Percentiles rank a stretch among this genome's conserved stretches.
phyloP scores from a whole-genome alignment of 176 grass and related monocot genomes.

The Musa beccarii region DNA sequence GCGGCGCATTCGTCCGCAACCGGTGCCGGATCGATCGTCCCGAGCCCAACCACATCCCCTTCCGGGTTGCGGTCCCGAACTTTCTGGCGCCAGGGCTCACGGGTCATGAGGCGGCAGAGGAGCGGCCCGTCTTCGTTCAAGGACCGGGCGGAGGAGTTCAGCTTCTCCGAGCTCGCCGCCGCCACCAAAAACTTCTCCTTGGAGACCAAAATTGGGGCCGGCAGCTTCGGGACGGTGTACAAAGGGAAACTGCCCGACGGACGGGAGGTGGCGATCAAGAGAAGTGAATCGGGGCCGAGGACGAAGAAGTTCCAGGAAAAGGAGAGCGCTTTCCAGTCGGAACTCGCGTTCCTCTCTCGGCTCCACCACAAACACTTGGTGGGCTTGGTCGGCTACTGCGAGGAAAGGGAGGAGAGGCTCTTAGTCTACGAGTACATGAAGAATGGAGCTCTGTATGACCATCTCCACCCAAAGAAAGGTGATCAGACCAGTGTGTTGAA shows the following conservation, averaged over 20 bases:
- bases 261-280: constrained; percentile 28
- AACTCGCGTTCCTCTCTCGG: constrained; percentile 74
- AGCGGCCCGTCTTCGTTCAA: constrained; percentile 93
- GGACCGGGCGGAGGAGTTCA: constrained; percentile 44
- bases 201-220: constrained; percentile 22
- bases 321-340: constrained; percentile 91
- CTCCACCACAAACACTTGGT: constrained; percentile 99
- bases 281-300: constrained; percentile 38
- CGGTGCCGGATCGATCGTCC: background rate
- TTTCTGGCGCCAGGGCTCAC: constrained; percentile 65
- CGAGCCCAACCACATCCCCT: constrained; percentile 43
- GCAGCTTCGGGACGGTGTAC: constrained; percentile 33
- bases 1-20: background rate
- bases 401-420: constrained; percentile 66
- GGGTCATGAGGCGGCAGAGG: constrained; percentile 65
- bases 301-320: constrained; percentile 68
- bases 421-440: constrained; percentile 98
- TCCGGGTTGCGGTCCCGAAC: constrained; percentile 11
- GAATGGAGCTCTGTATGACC: constrained; percentile 84
- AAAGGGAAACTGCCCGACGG: constrained; percentile 22
- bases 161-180: constrained; percentile 22
- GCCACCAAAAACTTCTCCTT: constrained; percentile 31
- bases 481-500: constrained; percentile 26
- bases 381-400: constrained; percentile 65
- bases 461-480: constrained; percentile 50